Evolutionary conservation across 2,329 filamentous ascomycete species (phyloP).

Genomic region (Byssochlamys sp.): DNA sequence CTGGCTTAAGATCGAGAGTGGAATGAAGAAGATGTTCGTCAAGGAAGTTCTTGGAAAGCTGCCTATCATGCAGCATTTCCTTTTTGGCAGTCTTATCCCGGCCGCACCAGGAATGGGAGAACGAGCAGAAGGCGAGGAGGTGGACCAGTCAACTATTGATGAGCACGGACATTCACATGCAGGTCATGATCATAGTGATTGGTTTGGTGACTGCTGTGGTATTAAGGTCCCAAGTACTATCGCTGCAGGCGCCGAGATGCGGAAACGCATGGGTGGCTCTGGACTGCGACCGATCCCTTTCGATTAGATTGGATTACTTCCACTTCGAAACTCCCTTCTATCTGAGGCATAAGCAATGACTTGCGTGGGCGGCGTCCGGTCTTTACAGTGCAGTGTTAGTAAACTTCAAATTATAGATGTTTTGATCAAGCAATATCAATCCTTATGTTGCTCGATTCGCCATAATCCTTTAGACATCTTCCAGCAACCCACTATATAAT

Average conservation of each 20-base stretch:
- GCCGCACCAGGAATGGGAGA: constrained; percentile 68
- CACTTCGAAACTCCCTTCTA: not conserved
- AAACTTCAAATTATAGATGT: not conserved
- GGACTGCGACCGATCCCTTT: constrained; percentile 53
- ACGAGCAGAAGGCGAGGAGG: constrained; percentile 38
- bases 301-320: constrained; percentile 21
- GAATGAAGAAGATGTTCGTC: constrained; percentile 95
- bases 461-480: not conserved
- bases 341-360: not conserved
- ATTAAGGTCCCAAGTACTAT: constrained; percentile 94
- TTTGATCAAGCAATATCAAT: not conserved
- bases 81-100: constrained; percentile 79
- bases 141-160: constrained; percentile 53
- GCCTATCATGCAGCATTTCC: constrained; percentile 96
- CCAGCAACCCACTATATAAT: not conserved
- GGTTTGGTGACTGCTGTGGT: constrained; percentile 93
- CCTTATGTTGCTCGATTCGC: not conserved
- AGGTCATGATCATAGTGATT: constrained; percentile 41
- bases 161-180: constrained; percentile 58
- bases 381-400: not conserved
- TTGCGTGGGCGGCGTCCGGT: not conserved
- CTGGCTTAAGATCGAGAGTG: constrained; percentile 85
- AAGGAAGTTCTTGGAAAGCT: constrained; percentile 86
- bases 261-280: constrained; percentile 57
- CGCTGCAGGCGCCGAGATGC: constrained; percentile 79